Evolutionary conservation across 306 rosid species (phyloP).

Genomic region (Pterocarpus macrocarpus): DNA sequence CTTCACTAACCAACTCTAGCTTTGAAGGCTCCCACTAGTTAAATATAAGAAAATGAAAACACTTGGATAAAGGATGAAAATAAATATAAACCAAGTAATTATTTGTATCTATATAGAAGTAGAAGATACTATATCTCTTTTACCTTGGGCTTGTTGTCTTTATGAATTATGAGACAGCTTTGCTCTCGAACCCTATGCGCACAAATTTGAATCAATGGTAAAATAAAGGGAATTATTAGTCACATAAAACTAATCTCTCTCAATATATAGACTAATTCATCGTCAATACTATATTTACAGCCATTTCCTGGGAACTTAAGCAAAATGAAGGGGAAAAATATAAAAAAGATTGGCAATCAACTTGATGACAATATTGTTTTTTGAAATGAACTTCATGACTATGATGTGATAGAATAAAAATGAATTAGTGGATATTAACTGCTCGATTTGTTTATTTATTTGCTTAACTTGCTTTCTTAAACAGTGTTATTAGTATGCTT

Average conservation of each 20-base stretch:
- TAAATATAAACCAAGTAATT: background rate
- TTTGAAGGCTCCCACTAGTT: conserved; percentile 44
- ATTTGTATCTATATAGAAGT: background rate
- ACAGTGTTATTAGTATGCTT: background rate
- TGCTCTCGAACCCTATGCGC: conserved; percentile 40
- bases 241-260: background rate
- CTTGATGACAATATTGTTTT: no score
- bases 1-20: conserved; percentile 27
- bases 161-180: conserved; percentile 43
- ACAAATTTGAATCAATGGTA: background rate
- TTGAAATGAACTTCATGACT: no score
- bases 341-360: no score
- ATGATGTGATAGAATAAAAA: no score
- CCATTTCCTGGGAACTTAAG: no score
- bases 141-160: conserved; percentile 50
- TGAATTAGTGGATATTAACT: no score
- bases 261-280: no score
- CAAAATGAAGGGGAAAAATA: no score
- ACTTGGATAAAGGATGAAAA: background rate
- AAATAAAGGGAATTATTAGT: background rate
- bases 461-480: no score
- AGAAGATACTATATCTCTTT: background rate
- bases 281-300: no score
- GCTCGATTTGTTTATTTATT: no score
- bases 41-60: background rate